phyloP scores from a whole-genome alignment of 495 filamentous ascomycete genomes.

The Aspergillus homomorphus region DNA sequence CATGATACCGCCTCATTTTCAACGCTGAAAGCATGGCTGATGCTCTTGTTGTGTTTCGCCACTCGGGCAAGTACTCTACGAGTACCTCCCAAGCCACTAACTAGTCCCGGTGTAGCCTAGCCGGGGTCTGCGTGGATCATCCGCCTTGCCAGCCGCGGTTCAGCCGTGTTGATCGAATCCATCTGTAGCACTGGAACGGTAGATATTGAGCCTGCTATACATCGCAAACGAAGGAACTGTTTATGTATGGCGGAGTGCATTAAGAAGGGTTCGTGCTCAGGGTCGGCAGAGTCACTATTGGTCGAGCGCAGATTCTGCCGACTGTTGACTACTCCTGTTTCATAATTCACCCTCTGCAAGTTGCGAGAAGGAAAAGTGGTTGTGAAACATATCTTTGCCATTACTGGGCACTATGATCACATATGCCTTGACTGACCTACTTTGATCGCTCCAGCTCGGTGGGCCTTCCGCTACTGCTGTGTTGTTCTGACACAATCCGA shows the following conservation, averaged over 20 bases:
- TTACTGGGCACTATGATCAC: too few relatives aligned
- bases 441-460: too few relatives aligned
- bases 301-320: not conserved
- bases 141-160: not conserved
- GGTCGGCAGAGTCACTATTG: too few relatives aligned
- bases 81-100: not conserved
- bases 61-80: too few relatives aligned
- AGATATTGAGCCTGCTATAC: not conserved
- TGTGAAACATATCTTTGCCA: too few relatives aligned
- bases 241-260: not conserved
- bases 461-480: too few relatives aligned
- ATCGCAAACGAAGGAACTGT: not conserved
- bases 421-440: too few relatives aligned
- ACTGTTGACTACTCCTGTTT: too few relatives aligned
- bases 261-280: not conserved
- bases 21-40: too few relatives aligned
- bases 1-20: not conserved
- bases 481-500: too few relatives aligned
- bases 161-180: not conserved
- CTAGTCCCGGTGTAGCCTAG: not conserved
- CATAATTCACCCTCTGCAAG: not conserved
- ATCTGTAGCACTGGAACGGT: not conserved
- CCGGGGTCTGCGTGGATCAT: not conserved
- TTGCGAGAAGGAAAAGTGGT: too few relatives aligned
- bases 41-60: too few relatives aligned